Evolutionary conservation across 73 alveolate species (phyloP), one percentile per base, ranked within the genome.

Genomic region (Tetrahymena elliotti): DNA sequence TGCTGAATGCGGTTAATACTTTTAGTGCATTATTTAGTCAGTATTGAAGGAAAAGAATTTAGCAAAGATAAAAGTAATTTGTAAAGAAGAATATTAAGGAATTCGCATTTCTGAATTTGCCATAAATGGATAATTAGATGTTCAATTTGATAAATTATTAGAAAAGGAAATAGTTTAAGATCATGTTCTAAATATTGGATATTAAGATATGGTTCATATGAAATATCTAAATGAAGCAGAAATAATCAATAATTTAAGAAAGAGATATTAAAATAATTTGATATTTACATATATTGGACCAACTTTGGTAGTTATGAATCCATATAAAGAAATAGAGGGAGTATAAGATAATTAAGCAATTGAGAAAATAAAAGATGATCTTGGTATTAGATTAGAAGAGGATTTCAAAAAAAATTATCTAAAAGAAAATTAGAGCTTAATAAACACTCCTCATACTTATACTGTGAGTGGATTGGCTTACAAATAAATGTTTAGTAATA

Each of bases 281-380:
- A 98, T 98, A 53, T 98, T 98, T 96, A 98, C 99, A 12, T 98
- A 98, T 96, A 99, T 98, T 35, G 99, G 99, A 40, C 99, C 99
- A 24, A 98, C 99, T 40, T 95, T 98, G 84, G 96, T 98, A 38
- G 99, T 98, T 39, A 96, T 98, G 93, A 98, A 98, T 96, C 99
- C 99, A 36, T 98, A 98, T 84, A 98, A 98, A 95, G 96, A 96
- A 33, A 93, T 98, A 47, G 83, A 84, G 15, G 96, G 95, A 33
- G 83, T 88, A 33, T 84, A 84, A 92, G 84, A 68, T 18, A 41
- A 68, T 68, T 0, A 68, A 31, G 22, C 6, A 27, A 68, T 68
- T 3, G 88, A 68, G 24, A n/a, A 68, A 24, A 68, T 68, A 68
- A 68, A 92, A 31, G 52, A 27, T 88, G 84, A 47, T 9, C 68